These are phyloP conservation scores for Suillus americanus DNA, from an alignment of 768 basidiomycete genomes.

Conservation along the genomic window DNA sequence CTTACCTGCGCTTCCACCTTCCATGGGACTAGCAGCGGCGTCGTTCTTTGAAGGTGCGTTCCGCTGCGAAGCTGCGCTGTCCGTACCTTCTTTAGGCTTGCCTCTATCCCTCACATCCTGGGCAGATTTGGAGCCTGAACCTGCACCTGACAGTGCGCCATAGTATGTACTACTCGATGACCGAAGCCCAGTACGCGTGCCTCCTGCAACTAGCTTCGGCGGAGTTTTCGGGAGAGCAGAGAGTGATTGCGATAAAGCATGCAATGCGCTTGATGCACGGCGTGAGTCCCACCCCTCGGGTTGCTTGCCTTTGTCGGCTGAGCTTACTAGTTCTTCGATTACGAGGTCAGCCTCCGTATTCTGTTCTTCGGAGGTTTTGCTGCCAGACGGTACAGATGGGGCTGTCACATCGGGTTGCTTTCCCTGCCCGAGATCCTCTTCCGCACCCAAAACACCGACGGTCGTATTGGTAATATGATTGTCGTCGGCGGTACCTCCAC, in stretches of 20 bases:
- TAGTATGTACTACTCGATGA: slow-evolving; percentile 42
- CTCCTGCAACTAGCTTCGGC: slow-evolving; percentile 35
- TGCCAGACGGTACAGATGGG: slow-evolving; percentile 10
- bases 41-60: not conserved
- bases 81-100: slow-evolving; percentile 20
- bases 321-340: slow-evolving; percentile 13
- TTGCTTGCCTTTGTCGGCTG: slow-evolving; percentile 24
- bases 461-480: not conserved
- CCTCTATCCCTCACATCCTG: slow-evolving; percentile 8
- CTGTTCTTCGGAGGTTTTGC: slow-evolving; percentile 15
- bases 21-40: not conserved
- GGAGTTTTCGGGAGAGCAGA: slow-evolving; percentile 45
- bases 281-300: slow-evolving; percentile 15
- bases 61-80: slow-evolving; percentile 13
- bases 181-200: slow-evolving; percentile 49
- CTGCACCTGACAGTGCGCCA: slow-evolving; percentile 20
- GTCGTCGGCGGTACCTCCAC: not conserved
- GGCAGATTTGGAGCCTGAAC: slow-evolving; percentile 15
- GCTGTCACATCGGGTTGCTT: slow-evolving; percentile 12
- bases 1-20: slow-evolving; percentile 22
- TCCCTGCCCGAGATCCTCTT: slow-evolving; percentile 9
- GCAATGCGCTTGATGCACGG: slow-evolving; percentile 43
- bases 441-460: not conserved
- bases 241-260: slow-evolving; percentile 63
- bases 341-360: slow-evolving; percentile 8